Evolutionary conservation across 2,329 filamentous ascomycete genomes (phyloP).

Genomic region (Colletotrichum sp.): DNA sequence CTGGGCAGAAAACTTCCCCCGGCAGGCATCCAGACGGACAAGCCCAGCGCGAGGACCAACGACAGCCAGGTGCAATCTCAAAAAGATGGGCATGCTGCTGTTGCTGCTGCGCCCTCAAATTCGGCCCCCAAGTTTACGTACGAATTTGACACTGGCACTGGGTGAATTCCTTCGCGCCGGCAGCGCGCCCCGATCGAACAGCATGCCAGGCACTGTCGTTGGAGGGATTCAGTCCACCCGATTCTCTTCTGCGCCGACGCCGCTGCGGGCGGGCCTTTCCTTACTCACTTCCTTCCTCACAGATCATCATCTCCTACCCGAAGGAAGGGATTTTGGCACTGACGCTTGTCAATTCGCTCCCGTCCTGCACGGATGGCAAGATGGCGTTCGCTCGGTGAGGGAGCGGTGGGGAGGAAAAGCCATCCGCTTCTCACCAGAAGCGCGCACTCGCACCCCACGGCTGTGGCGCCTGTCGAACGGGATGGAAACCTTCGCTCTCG

Average conservation of each 20-base stretch:
- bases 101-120: neutral
- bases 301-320: neutral
- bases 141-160: neutral
- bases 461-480: neutral
- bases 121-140: neutral
- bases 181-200: constrained; percentile 10
- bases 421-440: neutral
- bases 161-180: neutral
- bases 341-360: neutral
- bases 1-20: neutral
- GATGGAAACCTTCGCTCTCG: neutral
- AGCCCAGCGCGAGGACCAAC: neutral
- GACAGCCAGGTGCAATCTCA: neutral
- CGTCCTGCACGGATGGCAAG: neutral
- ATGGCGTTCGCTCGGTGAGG: neutral
- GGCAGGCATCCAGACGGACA: neutral
- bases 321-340: neutral
- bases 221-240: neutral
- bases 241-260: neutral
- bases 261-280: neutral
- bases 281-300: neutral
- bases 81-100: neutral
- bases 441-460: neutral
- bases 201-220: neutral
- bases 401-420: neutral